Conservation (phyloP, 176 grass and related monocot species). For the Pharus latifolius region DNA sequence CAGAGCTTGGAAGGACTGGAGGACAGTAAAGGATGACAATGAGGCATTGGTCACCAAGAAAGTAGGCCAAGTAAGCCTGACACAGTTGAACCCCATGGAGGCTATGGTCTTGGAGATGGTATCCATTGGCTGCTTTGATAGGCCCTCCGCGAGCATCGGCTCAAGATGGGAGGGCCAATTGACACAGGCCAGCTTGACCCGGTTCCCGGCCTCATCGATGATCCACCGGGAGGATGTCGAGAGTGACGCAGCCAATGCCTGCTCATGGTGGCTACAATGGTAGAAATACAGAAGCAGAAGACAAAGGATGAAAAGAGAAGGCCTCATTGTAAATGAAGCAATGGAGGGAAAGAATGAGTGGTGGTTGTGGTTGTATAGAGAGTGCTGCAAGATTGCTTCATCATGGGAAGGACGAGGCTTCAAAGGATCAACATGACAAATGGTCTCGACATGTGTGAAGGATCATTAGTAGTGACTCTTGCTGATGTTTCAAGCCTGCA, state of each 20-base stretch:
- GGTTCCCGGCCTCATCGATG: slow-evolving; percentile 39
- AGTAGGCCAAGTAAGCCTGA: slow-evolving; percentile 73
- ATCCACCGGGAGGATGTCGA: slow-evolving; percentile 77
- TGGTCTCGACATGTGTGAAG: slow-evolving; percentile 23
- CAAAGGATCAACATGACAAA: slow-evolving; percentile 21
- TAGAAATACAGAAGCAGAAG: not conserved
- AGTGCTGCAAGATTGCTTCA: not conserved
- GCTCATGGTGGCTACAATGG: not conserved
- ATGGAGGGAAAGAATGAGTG: not conserved
- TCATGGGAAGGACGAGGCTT: slow-evolving; percentile 11
- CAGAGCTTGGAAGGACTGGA: slow-evolving; percentile 45
- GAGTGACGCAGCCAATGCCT: slow-evolving; percentile 15
- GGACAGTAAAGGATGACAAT: slow-evolving; percentile 48
- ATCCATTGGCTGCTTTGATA: slow-evolving; percentile 50
- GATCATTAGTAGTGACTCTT: not conserved
- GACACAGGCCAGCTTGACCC: slow-evolving; percentile 89
- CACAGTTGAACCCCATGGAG: slow-evolving; percentile 85
- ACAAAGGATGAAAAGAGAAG: slow-evolving; percentile 18
- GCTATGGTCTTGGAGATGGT: slow-evolving; percentile 41
- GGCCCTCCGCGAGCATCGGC: slow-evolving; percentile 66
- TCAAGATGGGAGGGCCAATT: slow-evolving; percentile 94
- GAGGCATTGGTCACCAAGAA: slow-evolving; percentile 62
- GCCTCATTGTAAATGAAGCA: slow-evolving; percentile 8
- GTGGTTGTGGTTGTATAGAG: slow-evolving; percentile 27
- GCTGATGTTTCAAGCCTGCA: slow-evolving; percentile 34